Conservation (phyloP, 805 yeast genomes). For the Torulaspora quercuum region DNA sequence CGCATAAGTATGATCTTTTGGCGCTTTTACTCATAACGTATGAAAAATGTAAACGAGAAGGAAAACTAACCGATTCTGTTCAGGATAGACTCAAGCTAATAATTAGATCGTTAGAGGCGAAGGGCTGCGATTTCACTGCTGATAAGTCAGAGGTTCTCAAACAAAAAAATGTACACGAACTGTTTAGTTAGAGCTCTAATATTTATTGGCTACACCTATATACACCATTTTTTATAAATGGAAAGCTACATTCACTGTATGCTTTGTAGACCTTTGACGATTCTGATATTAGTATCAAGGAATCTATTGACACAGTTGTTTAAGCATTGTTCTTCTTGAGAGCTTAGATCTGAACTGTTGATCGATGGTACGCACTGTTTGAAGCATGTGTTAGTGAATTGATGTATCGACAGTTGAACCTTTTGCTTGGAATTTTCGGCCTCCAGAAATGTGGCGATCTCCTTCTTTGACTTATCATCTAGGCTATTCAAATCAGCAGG, state of each 20-base stretch:
- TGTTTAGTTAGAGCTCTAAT: constrained; percentile 4
- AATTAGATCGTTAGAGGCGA: constrained; percentile 8
- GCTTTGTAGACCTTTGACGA: constrained; percentile 54
- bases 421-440: constrained; percentile 82
- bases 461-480: constrained; percentile 70
- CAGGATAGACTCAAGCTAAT: constrained; percentile 3
- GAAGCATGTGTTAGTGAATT: constrained; percentile 87
- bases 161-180: constrained; percentile 7
- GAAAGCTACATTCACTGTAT: constrained; percentile 19
- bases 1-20: constrained; percentile 28
- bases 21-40: constrained; percentile 21
- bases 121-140: constrained; percentile 16
- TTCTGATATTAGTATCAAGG: constrained; percentile 80
- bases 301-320: constrained; percentile 79
- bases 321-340: constrained; percentile 68
- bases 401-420: constrained; percentile 81
- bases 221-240: not conserved
- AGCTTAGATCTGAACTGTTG: constrained; percentile 47
- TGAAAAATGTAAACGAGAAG: constrained; percentile 30
- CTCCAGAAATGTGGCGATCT: constrained; percentile 71
- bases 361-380: constrained; percentile 66
- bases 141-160: constrained; percentile 12
- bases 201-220: constrained; percentile 9
- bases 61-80: constrained; percentile 12
- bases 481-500: constrained; percentile 44